These are phyloP conservation scores for Populus pruinosa DNA, from an alignment of 345 rosid species.

Conservation along the genomic window DNA sequence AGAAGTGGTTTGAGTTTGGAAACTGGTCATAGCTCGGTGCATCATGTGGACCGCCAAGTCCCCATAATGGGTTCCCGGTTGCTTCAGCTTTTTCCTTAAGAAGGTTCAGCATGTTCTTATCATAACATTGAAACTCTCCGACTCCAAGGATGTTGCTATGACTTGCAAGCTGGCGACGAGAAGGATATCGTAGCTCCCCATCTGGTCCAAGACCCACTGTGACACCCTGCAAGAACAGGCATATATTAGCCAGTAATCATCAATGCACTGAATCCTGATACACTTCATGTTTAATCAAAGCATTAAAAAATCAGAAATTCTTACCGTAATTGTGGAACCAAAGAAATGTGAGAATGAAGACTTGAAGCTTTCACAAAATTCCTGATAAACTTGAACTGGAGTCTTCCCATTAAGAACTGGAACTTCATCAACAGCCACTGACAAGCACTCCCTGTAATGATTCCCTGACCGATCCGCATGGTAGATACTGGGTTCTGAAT, in stretches of 20 bases:
- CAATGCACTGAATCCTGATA: not conserved
- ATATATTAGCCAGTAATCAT: not conserved
- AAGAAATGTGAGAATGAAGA: constrained; percentile 56
- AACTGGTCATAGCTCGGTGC: constrained; percentile 55
- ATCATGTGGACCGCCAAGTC: constrained; percentile 90
- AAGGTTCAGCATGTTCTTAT: constrained; percentile 63
- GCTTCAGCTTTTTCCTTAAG: constrained; percentile 72
- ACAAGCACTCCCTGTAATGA: constrained; percentile 58
- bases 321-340: constrained; percentile 71
- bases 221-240: constrained; percentile 54
- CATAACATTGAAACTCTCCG: constrained; percentile 92
- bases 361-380: constrained; percentile 81
- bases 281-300: not conserved
- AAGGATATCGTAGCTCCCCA: constrained; percentile 83
- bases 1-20: constrained; percentile 50
- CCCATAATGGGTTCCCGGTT: constrained; percentile 77
- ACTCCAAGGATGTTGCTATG: constrained; percentile 41
- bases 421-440: constrained; percentile 72
- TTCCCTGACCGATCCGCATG: constrained; percentile 54
- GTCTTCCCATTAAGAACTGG: constrained; percentile 74
- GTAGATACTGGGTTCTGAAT: constrained; percentile 50
- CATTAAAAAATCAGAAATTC: constrained; percentile 6
- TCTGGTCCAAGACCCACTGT: constrained; percentile 87
- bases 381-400: constrained; percentile 61
- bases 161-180: constrained; percentile 32